A percentile compares a stretch with the other conserved stretches of the same genome.
These are phyloP conservation scores for Pyrenochaeta sp. DNA, from an alignment of 2,329 filamentous ascomycete species.

Conservation along the genomic window DNA sequence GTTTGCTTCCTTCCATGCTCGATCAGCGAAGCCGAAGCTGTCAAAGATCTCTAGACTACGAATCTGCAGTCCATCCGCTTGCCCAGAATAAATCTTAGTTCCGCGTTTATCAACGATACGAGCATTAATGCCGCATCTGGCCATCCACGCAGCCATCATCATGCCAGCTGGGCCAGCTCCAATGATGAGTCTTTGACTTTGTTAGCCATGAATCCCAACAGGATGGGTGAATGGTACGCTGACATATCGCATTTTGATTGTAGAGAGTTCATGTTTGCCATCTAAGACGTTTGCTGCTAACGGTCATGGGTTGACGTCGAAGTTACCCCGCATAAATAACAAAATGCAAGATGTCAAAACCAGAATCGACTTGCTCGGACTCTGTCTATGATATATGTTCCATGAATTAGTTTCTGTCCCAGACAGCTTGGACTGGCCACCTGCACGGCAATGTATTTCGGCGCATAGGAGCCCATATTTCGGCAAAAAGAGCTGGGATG, in stretches of 20 bases:
- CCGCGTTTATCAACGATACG: conserved; percentile 54
- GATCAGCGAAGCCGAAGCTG: conserved; percentile 72
- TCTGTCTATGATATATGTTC: not conserved
- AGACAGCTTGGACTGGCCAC: not conserved
- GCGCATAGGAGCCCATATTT: conserved; percentile 9
- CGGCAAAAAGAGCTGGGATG: not conserved
- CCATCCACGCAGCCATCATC: conserved; percentile 54
- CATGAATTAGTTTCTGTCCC: not conserved
- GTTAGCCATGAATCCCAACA: conserved; percentile 1
- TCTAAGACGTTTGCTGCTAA: conserved; percentile 23
- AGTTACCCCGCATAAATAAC: not conserved
- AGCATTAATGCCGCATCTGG: conserved; percentile 50
- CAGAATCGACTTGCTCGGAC: not conserved
- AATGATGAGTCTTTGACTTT: conserved; percentile 42
- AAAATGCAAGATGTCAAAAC: not conserved
- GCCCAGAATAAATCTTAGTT: conserved; percentile 52
- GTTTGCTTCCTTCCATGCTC: conserved; percentile 71
- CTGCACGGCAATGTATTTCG: conserved; percentile 30
- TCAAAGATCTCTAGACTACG: conserved; percentile 60
- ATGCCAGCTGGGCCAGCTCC: conserved; percentile 52
- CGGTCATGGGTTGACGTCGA: not conserved
- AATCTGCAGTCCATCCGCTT: conserved; percentile 54
- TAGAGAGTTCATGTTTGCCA: conserved; percentile 25
- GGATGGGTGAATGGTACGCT: conserved; percentile 4
- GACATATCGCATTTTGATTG: conserved; percentile 50